A percentile compares a stretch with the other conserved stretches of the same genome.
Evolutionary conservation across 164 flowering plant species (phyloP).

Genomic region (Kalanchoe fedtschenkoi): DNA sequence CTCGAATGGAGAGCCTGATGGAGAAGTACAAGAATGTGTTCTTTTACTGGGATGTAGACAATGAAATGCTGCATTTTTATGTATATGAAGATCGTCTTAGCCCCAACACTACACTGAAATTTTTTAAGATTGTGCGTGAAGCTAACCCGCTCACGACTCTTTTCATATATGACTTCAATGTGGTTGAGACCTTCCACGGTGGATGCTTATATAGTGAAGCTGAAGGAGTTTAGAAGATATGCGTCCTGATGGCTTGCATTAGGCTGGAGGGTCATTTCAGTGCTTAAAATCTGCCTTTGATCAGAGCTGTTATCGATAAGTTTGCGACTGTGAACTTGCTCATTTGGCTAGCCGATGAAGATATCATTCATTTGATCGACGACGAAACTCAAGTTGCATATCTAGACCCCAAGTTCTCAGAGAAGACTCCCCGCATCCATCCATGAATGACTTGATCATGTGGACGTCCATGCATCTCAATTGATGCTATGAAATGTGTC

Average conservation of each 20-base stretch:
- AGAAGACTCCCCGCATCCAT: conserved; percentile 32
- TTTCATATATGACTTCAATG: conserved; percentile 47
- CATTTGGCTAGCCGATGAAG: conserved; percentile 40
- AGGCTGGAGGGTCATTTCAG: conserved; percentile 33
- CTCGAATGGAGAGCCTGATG: conserved; percentile 23
- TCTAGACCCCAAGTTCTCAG: conserved; percentile 32
- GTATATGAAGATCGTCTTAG: conserved; percentile 41
- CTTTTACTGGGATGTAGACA: conserved; percentile 49
- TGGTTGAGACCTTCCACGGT: conserved; percentile 25
- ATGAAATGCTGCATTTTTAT: conserved; percentile 42
- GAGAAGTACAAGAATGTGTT: conserved; percentile 28
- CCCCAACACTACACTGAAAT: conserved; percentile 23
- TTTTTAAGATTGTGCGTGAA: conserved; percentile 14
- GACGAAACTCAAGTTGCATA: conserved; percentile 19
- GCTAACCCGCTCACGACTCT: conserved; percentile 19
- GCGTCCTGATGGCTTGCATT: conserved; percentile 22
- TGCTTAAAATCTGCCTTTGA: conserved; percentile 30
- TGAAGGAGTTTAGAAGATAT: conserved; percentile 19
- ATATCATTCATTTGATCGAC: conserved; percentile 4
- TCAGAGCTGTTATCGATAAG: conserved; percentile 28
- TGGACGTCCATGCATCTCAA: conserved; percentile 36
- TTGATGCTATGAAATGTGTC: conserved; percentile 53
- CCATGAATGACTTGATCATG: conserved; percentile 48
- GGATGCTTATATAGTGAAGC: conserved; percentile 14
- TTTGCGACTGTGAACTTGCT: conserved; percentile 20